phyloP scores from a whole-genome alignment of 768 basidiomycete species.

The Tulasnella sp. region DNA sequence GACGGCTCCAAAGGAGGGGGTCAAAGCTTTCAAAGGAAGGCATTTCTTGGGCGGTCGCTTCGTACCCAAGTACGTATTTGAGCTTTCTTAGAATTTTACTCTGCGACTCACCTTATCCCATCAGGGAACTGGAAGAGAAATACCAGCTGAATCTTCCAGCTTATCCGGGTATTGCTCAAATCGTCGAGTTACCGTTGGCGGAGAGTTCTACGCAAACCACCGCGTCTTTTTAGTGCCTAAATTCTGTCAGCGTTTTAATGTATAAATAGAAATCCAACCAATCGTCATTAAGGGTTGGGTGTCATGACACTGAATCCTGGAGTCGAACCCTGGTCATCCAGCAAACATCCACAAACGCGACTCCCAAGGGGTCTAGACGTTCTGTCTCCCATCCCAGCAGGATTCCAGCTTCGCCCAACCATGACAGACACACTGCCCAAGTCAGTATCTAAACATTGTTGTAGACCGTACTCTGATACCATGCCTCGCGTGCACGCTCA shows the following conservation, averaged over 20 bases:
- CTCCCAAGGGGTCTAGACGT: no score
- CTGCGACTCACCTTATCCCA: neutral
- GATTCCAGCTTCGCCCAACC: neutral
- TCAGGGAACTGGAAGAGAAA: slow-evolving; percentile 58
- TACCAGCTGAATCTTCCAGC: slow-evolving; percentile 67
- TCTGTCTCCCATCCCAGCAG: no score
- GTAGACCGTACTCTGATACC: neutral
- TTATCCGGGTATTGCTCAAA: slow-evolving; percentile 69
- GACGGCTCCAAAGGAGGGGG: slow-evolving; percentile 90
- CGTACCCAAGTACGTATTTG: slow-evolving; percentile 55
- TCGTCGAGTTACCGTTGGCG: slow-evolving; percentile 79
- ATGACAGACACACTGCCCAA: neutral
- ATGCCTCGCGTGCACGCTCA: neutral
- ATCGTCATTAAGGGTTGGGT: no score
- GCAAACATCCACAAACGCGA: no score
- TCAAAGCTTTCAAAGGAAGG: slow-evolving; percentile 55
- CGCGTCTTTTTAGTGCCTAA: no score
- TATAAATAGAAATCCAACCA: no score
- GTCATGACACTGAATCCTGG: no score
- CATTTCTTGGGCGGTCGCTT: slow-evolving; percentile 96
- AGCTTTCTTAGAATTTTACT: slow-evolving; percentile 14
- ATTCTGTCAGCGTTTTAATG: no score
- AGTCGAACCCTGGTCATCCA: no score
- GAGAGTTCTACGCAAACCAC: no score
- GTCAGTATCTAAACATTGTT: neutral